phyloP scores from a whole-genome alignment of 2,329 filamentous ascomycete species.

The Paramyrothecium sp. region DNA sequence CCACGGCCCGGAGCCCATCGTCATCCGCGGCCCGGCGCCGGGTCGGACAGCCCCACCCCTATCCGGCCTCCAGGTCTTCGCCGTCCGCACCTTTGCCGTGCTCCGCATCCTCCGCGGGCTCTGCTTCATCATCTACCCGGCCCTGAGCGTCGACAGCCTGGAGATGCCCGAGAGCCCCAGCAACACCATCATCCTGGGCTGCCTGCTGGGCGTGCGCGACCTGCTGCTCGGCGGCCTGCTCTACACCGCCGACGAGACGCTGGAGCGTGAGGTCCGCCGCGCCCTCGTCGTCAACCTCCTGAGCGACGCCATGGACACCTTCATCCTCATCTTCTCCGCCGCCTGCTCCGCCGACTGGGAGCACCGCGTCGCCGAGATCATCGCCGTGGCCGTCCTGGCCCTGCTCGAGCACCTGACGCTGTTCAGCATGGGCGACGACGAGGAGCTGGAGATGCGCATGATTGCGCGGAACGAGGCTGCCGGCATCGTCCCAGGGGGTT shows the following conservation, averaged over 20 bases:
- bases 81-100: not conserved
- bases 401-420: constrained; percentile 29
- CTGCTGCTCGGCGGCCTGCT: constrained; percentile 26
- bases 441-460: constrained; percentile 11
- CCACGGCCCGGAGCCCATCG: not conserved
- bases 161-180: constrained; percentile 21
- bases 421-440: constrained; percentile 28
- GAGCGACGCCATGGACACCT: constrained; percentile 31
- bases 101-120: constrained; percentile 5
- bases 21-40: not conserved
- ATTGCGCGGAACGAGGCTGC: not conserved
- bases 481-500: constrained; percentile 5
- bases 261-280: constrained; percentile 23
- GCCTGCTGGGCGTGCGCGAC: constrained; percentile 28
- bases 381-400: constrained; percentile 25
- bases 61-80: not conserved
- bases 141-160: constrained; percentile 24
- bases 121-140: constrained; percentile 4
- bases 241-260: constrained; percentile 18
- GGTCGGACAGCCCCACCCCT: not conserved
- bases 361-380: constrained; percentile 24
- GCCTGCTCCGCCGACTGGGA: constrained; percentile 25
- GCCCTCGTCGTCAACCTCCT: constrained; percentile 27
- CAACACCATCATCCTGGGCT: constrained; percentile 25
- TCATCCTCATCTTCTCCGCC: constrained; percentile 30